Evolutionary conservation across 768 basidiomycete species (phyloP).

Genomic region (Coprinopsis cinerea): DNA sequence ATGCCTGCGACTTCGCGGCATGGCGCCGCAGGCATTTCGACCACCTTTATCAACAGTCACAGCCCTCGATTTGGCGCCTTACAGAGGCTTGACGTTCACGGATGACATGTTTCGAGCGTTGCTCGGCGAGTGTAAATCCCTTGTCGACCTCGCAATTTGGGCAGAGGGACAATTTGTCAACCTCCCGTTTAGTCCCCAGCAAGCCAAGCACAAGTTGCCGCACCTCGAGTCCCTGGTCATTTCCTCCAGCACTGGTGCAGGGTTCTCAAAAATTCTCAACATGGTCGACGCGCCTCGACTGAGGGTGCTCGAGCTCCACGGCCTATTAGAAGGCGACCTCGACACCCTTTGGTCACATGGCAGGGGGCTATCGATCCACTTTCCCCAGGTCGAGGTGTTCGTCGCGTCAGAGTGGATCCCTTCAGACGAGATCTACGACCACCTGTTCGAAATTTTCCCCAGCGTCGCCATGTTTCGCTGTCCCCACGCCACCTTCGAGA

Average conservation of each 20-base stretch:
- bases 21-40: conserved; percentile 35
- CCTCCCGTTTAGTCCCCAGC: too few relatives aligned
- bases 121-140: too few relatives aligned
- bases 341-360: conserved; percentile 25
- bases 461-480: conserved; percentile 27
- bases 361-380: conserved; percentile 11
- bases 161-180: too few relatives aligned
- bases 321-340: conserved; percentile 35
- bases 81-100: too few relatives aligned
- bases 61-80: conserved; percentile 41
- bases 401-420: conserved; percentile 38
- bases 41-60: conserved; percentile 29
- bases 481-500: conserved; percentile 16
- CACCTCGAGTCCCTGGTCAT: too few relatives aligned
- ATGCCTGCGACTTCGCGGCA: conserved; percentile 38
- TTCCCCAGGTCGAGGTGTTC: conserved; percentile 30
- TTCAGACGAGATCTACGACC: conserved; percentile 26
- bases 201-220: too few relatives aligned
- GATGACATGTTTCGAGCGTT: too few relatives aligned
- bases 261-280: conserved; percentile 32
- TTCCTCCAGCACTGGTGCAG: too few relatives aligned
- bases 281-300: conserved; percentile 34
- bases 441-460: too few relatives aligned
- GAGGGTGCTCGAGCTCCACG: conserved; percentile 36
- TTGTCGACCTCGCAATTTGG: too few relatives aligned